These are phyloP conservation scores for Cladosporium sp. DNA, from an alignment of 2,329 filamentous ascomycete genomes.

Conservation along the genomic window DNA sequence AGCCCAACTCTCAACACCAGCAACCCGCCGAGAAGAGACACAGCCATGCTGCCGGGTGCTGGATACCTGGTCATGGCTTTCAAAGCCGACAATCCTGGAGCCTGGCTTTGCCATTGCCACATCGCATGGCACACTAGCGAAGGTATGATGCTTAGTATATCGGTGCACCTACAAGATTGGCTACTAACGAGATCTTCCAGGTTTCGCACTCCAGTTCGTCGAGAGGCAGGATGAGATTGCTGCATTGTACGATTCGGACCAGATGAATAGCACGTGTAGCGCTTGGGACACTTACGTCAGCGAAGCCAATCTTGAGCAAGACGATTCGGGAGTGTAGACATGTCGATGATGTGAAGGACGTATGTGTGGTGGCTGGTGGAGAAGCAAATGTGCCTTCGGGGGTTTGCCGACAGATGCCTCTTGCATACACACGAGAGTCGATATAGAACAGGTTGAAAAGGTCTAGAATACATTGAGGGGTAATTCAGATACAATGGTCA, in stretches of 20 bases:
- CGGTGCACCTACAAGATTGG: too few relatives aligned
- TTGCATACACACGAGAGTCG: too few relatives aligned
- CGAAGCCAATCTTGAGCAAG: constrained; percentile 2
- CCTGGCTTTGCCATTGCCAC: constrained; percentile 34
- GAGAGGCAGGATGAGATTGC: constrained; percentile 21
- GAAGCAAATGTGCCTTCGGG: neutral
- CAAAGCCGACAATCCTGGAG: constrained; percentile 37
- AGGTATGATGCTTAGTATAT: neutral
- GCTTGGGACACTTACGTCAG: constrained; percentile 3
- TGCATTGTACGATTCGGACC: constrained; percentile 2
- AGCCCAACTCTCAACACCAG: constrained; percentile 33
- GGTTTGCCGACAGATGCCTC: too few relatives aligned
- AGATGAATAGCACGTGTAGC: constrained; percentile 1
- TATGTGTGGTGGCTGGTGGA: neutral
- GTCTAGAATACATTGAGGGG: too few relatives aligned
- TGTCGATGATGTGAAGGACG: neutral
- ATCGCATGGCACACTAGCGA: constrained; percentile 36
- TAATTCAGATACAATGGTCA: too few relatives aligned
- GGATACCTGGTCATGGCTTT: constrained; percentile 38
- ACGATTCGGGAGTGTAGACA: constrained; percentile 11
- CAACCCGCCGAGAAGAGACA: constrained; percentile 37
- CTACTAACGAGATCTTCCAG: neutral
- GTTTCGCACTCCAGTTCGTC: constrained; percentile 32
- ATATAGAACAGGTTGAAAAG: too few relatives aligned
- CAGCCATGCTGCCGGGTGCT: constrained; percentile 34